Percentiles rank a stretch among this genome's conserved stretches.
These are phyloP conservation scores for Eucalyptus pauciflora DNA, from an alignment of 345 rosid genomes.

Conservation along the genomic window DNA sequence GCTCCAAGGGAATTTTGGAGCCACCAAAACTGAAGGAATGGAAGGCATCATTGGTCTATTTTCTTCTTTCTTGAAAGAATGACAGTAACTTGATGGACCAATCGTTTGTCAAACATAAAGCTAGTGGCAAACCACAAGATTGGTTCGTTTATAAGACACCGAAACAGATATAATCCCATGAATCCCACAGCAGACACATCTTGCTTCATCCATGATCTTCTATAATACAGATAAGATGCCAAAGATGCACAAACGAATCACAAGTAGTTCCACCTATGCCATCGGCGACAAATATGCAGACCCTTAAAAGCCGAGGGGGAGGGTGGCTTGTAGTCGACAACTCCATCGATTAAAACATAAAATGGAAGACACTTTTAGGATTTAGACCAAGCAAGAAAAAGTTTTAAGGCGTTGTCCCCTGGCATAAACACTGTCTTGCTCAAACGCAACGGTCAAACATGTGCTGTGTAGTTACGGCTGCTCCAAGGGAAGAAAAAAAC, in stretches of 20 bases:
- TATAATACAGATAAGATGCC: background rate
- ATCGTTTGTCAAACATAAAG: background rate
- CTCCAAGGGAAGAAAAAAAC: background rate
- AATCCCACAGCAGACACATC: background rate
- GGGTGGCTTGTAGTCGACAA: background rate
- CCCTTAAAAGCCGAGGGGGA: background rate
- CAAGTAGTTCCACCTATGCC: background rate
- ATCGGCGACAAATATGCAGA: background rate
- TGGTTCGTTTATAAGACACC: background rate
- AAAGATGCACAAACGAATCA: background rate
- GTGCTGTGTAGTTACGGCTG: background rate
- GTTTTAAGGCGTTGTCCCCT: background rate
- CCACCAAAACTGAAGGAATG: background rate
- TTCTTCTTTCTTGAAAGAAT: background rate
- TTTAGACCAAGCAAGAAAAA: background rate
- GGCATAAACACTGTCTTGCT: background rate
- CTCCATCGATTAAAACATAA: background rate
- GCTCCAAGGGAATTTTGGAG: background rate
- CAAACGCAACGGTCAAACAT: background rate
- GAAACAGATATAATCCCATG: background rate
- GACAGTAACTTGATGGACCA: background rate
- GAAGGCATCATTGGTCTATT: background rate
- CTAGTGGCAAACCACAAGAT: background rate
- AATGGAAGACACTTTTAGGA: background rate
- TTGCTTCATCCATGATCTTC: background rate